Base-by-base conservation (phyloP, 164 flowering plant species). In the Macadamia tetraphylla region DNA sequence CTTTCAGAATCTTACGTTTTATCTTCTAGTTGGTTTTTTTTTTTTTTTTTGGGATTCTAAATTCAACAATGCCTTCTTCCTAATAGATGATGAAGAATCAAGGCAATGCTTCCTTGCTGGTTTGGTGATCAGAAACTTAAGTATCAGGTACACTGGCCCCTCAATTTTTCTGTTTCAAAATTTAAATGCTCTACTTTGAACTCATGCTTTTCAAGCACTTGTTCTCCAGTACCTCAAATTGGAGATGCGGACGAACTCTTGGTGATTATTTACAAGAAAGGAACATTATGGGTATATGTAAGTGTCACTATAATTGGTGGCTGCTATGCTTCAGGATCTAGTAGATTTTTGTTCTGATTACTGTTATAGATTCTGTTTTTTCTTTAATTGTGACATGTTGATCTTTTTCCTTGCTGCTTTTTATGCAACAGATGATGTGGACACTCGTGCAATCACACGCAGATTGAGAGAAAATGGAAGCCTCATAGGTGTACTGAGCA, bases 401-500 rank as follows among this genome's bases (percentile, higher is more conserved):
- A 40, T 62, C 29, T 2, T 14, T 58, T 48, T 35, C 30, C 62
- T 69, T 35, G 3, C 18, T 74, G n/a, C 67, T 42, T 31, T 31
- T 62, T 69, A 3, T 76, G 70, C n/a, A 70, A 71, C 77, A 91
- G 97, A 89, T 83, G 97, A 89, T 78, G 92, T 91, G 69, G 97
- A 91, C 69, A 91, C 97, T n/a, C 91, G 94, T 66, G 97, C 92
- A 64, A 87, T 91, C 51, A 91, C 97, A 46, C 91, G 94, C 64
- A 81, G 97, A 80, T 76, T 91, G 70, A 81, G 97, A 71, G 75
- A 89, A 78, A 91, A 89, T 67, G 97, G 94, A 72, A 91, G 94
- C 70, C 90, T 89, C 32, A 83, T 81, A 69, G 97, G 97, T 74
- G 91, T 87, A 46, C 73, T 91, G 67, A 91, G 90, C 81, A 91